Base-by-base conservation (phyloP, 106 monocot species). In the Triglochin maritima region DNA sequence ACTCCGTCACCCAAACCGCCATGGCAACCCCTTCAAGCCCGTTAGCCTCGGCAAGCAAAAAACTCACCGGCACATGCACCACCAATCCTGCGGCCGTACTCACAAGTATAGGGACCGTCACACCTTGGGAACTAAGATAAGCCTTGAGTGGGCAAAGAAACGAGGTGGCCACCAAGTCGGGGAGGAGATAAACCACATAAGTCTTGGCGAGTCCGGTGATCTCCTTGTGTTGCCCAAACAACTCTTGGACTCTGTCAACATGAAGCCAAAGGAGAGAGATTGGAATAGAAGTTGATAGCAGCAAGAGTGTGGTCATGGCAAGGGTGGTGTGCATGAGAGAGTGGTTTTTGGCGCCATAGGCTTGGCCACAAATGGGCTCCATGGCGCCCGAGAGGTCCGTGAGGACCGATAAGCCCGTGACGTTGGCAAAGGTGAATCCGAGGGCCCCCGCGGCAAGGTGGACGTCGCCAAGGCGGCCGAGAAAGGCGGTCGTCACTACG, bases 321-420 rank as follows among this genome's bases (percentile, higher is more conserved):
- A 98, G 88, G 2, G 91, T 92, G 75, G 64, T 73, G 46, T 66
- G 92, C 9, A 98, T 79, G 58, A 98, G 91, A 44, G 57, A 67
- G 56, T 60, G 63, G 80, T 98, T 98, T 29, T 57, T 53, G 17
- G 98, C 98, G 2, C 98, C 98, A 59, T 72, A 74, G 42, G 92
- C 91, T 62, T 98, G 98, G 8, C 98, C 92, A 62, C 88, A 92
- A 14, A 92, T 81, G 44, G 92, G 88, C 56, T 92, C 92, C 88
- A 88, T 85, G 58, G 85, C 85, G 11, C 72, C 74, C 65, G 68
- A 76, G 16, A 88, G 84, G 17, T 84, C 88, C 0, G 50, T 69
- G 6, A 88, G 72, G 3, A 88, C 81, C 0, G 88, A 77, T 56
- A 81, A 81, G 3, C 88, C 88, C 0, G 88, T 84, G 67, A 88